These are phyloP conservation scores for Metschnikowia drakensbergensis DNA, from an alignment of 805 yeast species.

Conservation along the genomic window DNA sequence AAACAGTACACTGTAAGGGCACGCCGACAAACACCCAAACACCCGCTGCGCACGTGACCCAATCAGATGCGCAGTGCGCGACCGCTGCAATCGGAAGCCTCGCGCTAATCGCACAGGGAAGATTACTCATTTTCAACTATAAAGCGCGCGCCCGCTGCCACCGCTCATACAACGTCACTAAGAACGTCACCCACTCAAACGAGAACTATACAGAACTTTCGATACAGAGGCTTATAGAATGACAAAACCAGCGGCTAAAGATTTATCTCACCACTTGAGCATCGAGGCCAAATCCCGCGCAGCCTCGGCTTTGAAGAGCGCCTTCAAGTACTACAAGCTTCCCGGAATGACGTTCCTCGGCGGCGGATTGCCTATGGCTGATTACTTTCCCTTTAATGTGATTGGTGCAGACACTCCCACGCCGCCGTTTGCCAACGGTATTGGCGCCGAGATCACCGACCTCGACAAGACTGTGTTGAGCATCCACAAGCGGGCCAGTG, in stretches of 20 bases:
- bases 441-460: constrained; percentile 56
- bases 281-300: constrained; percentile 73
- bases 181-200: no score
- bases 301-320: constrained; percentile 77
- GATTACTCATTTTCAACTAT: background rate
- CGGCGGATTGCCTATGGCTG: constrained; percentile 91
- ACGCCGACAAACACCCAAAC: no score
- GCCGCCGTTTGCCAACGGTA: constrained; percentile 77
- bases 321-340: constrained; percentile 68
- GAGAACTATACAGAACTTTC: no score
- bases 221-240: constrained; percentile 6
- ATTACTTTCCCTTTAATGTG: constrained; percentile 88
- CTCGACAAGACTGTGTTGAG: constrained; percentile 40
- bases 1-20: no score
- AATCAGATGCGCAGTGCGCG: background rate
- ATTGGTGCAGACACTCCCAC: constrained; percentile 67
- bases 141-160: background rate
- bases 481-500: constrained; percentile 33
- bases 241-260: constrained; percentile 49
- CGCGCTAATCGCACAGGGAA: background rate
- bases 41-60: background rate
- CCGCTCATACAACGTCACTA: no score
- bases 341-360: constrained; percentile 87
- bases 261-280: constrained; percentile 70
- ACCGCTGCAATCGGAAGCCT: background rate